These are phyloP conservation scores for Fraxinus baroniana DNA, from an alignment of 305 asterid genomes.

Conservation along the genomic window DNA sequence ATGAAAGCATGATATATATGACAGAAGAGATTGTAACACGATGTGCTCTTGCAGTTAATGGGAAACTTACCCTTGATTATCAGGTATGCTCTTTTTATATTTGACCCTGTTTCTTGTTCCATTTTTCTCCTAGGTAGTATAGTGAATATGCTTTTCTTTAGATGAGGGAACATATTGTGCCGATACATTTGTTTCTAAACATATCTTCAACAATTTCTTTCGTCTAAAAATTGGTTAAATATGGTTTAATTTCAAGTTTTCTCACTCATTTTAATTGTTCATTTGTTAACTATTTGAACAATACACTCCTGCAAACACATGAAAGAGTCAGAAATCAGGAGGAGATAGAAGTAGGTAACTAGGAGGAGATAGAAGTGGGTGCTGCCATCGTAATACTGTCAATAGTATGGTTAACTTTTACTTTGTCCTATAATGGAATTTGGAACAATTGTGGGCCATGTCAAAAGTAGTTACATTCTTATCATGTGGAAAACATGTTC, in stretches of 20 bases:
- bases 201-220: background rate
- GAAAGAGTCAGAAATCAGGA: background rate
- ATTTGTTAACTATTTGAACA: background rate
- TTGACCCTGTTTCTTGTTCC: background rate
- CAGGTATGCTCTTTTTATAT: conserved; percentile 52
- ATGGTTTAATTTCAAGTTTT: background rate
- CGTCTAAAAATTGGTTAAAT: background rate
- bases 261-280: background rate
- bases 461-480: background rate
- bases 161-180: background rate
- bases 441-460: background rate
- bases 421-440: background rate
- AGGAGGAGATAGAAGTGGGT: background rate
- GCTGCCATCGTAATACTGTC: background rate
- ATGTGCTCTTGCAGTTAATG: conserved; percentile 86
- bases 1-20: conserved; percentile 95
- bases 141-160: background rate
- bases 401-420: background rate
- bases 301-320: background rate
- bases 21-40: conserved; percentile 79
- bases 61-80: conserved; percentile 74
- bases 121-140: background rate
- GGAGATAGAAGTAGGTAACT: background rate
- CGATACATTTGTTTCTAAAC: background rate
- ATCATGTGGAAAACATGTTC: background rate